Evolutionary conservation across 2,329 filamentous ascomycete genomes (phyloP).

Genomic region (Apiospora phragmitis): DNA sequence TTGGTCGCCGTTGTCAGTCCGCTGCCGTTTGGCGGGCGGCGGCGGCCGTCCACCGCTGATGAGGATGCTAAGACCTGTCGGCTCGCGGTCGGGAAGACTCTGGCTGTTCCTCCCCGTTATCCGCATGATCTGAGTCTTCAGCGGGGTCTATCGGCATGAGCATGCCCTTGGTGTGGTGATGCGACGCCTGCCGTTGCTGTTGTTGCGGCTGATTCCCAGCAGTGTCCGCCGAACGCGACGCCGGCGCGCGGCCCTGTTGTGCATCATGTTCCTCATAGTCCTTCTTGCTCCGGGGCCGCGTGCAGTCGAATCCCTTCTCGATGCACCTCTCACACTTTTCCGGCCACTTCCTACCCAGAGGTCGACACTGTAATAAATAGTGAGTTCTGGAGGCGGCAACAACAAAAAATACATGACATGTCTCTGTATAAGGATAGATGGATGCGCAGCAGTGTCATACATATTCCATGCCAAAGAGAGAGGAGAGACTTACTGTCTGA

Average conservation of each 20-base stretch:
- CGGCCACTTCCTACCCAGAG: conserved; percentile 14
- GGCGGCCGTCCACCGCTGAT: not conserved
- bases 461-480: not conserved
- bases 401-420: too few species aligned
- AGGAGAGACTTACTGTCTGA: not conserved
- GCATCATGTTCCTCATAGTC: conserved; percentile 3
- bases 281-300: conserved; percentile 12
- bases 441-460: too few species aligned
- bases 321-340: conserved; percentile 15
- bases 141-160: not conserved
- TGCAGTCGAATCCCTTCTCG: conserved; percentile 12
- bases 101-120: not conserved
- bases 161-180: not conserved
- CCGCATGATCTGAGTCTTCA: not conserved
- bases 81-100: not conserved
- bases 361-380: conserved; percentile 11
- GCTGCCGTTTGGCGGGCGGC: not conserved
- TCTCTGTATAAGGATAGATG: too few species aligned
- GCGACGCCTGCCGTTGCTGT: not conserved
- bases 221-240: not conserved
- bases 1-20: not conserved
- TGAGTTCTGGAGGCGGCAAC: not conserved
- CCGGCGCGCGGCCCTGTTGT: not conserved
- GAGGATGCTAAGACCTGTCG: not conserved
- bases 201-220: not conserved